Evolutionary conservation across 2,329 filamentous ascomycete species (phyloP).

Genomic region (Calonectria pauciramosa): DNA sequence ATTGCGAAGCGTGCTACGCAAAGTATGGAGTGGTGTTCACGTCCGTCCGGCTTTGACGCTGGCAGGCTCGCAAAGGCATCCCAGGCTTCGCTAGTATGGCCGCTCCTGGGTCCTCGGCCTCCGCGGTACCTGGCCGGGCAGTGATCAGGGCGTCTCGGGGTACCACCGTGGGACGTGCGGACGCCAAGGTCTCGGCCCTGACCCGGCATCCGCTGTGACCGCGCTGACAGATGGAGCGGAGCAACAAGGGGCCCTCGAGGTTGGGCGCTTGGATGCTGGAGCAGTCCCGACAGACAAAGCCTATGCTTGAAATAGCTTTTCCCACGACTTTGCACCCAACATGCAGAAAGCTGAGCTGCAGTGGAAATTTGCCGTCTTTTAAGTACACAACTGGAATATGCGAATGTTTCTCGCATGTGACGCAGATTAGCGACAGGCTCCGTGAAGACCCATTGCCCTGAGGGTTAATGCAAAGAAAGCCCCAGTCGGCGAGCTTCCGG

Average conservation of each 20-base stretch:
- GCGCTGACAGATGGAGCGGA: neutral
- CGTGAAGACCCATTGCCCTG: too few species aligned
- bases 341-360: neutral
- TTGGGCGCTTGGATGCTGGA: neutral
- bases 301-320: neutral
- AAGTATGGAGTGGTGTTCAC: neutral
- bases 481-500: neutral
- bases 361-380: neutral
- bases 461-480: neutral
- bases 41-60: neutral
- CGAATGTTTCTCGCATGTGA: neutral
- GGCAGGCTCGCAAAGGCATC: neutral
- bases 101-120: neutral
- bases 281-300: neutral
- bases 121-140: neutral
- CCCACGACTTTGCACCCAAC: neutral
- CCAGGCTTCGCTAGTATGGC: neutral
- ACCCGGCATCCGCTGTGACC: neutral
- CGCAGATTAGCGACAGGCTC: neutral
- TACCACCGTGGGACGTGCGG: neutral
- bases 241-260: neutral
- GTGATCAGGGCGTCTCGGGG: neutral
- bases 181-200: neutral
- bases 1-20: neutral
- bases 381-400: too few species aligned